phyloP scores from a whole-genome alignment of 345 rosid species.

The Citrus medica region DNA sequence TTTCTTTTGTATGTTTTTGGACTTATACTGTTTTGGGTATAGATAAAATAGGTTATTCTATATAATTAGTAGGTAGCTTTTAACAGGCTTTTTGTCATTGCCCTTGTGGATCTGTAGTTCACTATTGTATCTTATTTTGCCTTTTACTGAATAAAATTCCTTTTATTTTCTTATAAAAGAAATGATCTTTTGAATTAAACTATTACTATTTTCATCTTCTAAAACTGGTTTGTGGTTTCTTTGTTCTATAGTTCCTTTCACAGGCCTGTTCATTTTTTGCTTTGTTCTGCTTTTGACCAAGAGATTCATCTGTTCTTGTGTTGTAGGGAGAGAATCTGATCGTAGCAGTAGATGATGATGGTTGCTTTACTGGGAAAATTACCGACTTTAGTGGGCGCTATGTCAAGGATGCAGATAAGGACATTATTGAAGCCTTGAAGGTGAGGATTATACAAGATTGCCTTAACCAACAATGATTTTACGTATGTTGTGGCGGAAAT shows the following conservation, averaged over 20 bases:
- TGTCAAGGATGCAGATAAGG: constrained; percentile 94
- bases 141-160: background rate
- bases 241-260: background rate
- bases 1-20: background rate
- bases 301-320: background rate
- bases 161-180: background rate
- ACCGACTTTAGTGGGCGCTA: constrained; percentile 67
- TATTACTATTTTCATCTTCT: background rate
- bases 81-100: background rate
- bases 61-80: background rate
- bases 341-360: constrained; percentile 97
- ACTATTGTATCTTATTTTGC: background rate
- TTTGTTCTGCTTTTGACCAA: background rate
- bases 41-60: background rate
- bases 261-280: background rate
- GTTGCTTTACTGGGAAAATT: constrained; percentile 73
- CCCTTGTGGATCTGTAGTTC: background rate
- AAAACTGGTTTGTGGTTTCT: background rate
- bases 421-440: constrained; percentile 83
- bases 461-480: background rate
- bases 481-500: background rate
- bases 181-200: background rate
- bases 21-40: background rate
- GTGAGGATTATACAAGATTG: constrained; percentile 30
- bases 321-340: constrained; percentile 71